phyloP scores from a whole-genome alignment of 768 basidiomycete species.

The Mycena filopes region DNA sequence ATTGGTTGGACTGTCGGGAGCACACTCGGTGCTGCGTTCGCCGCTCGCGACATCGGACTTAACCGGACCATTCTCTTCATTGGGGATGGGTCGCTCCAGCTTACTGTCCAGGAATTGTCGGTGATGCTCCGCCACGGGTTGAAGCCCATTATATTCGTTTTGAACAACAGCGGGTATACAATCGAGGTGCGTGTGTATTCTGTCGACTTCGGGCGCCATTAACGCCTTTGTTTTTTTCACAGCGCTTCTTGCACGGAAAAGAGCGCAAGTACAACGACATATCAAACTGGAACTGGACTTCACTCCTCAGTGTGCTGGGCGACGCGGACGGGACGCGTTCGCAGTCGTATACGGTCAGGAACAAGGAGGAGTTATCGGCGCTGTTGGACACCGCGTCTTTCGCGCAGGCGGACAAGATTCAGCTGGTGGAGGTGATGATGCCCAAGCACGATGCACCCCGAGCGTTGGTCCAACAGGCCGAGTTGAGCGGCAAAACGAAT shows the following conservation, averaged over 20 bases:
- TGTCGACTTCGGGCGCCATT: neutral
- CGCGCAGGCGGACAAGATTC: slow-evolving; percentile 70
- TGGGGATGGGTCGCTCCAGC: slow-evolving; percentile 87
- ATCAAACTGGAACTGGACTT: slow-evolving; percentile 79
- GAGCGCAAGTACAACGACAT: slow-evolving; percentile 81
- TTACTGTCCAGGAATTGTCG: slow-evolving; percentile 85
- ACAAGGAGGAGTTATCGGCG: slow-evolving; percentile 70
- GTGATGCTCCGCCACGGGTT: slow-evolving; percentile 81
- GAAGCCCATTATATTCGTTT: slow-evolving; percentile 85
- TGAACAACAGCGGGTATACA: slow-evolving; percentile 87
- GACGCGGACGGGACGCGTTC: slow-evolving; percentile 61
- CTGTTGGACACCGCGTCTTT: slow-evolving; percentile 76
- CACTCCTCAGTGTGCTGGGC: slow-evolving; percentile 69
- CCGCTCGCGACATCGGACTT: slow-evolving; percentile 70
- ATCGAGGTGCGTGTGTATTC: slow-evolving; percentile 77
- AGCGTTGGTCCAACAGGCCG: slow-evolving; percentile 65
- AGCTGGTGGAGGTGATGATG: slow-evolving; percentile 87
- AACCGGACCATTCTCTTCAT: slow-evolving; percentile 85
- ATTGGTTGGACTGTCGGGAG: slow-evolving; percentile 92
- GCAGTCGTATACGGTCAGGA: slow-evolving; percentile 73
- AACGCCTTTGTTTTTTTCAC: slow-evolving; percentile 21
- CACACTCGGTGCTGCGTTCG: slow-evolving; percentile 83
- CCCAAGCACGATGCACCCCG: slow-evolving; percentile 76
- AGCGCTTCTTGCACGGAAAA: slow-evolving; percentile 51
- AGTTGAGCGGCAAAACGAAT: slow-evolving; percentile 63